These are phyloP conservation scores for Argentina anserina DNA, from an alignment of 306 rosid species.

Conservation along the genomic window DNA sequence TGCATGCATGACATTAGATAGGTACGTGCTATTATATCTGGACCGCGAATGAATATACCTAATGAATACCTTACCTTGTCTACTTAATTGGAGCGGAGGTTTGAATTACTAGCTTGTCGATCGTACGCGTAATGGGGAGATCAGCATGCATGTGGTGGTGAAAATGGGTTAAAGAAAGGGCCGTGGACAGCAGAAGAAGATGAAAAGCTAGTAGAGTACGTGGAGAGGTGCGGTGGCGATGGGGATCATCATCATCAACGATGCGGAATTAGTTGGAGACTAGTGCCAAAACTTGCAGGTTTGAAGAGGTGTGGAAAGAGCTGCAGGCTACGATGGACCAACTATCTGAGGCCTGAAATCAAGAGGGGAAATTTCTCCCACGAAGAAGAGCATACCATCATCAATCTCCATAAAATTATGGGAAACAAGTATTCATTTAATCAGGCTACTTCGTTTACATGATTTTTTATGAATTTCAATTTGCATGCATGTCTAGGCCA, in stretches of 20 bases:
- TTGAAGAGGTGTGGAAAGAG: constrained; percentile 82
- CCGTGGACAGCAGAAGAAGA: constrained; percentile 49
- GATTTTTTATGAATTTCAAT: neutral
- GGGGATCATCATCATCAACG: neutral
- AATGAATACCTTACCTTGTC: neutral
- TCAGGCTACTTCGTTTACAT: neutral
- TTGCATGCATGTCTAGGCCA: neutral
- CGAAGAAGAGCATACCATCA: constrained; percentile 58
- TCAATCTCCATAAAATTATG: constrained; percentile 55
- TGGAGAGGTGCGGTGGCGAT: constrained; percentile 57
- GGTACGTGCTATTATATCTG: too few species aligned
- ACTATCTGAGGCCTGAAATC: constrained; percentile 74
- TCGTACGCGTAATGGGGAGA: neutral
- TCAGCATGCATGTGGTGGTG: constrained; percentile 10
- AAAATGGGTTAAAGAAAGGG: constrained; percentile 41
- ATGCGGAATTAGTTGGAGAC: constrained; percentile 50
- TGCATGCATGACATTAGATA: too few species aligned
- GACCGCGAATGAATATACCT: neutral
- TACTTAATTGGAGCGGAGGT: neutral
- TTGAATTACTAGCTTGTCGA: neutral
- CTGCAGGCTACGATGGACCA: constrained; percentile 75
- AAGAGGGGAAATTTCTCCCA: constrained; percentile 66
- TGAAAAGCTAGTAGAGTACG: constrained; percentile 39
- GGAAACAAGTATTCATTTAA: constrained; percentile 59
- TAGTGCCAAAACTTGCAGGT: constrained; percentile 71